Percentiles rank a stretch among this genome's conserved stretches.
Conservation (phyloP, 2,329 filamentous ascomycete genomes). For the Penicillium sp. region DNA sequence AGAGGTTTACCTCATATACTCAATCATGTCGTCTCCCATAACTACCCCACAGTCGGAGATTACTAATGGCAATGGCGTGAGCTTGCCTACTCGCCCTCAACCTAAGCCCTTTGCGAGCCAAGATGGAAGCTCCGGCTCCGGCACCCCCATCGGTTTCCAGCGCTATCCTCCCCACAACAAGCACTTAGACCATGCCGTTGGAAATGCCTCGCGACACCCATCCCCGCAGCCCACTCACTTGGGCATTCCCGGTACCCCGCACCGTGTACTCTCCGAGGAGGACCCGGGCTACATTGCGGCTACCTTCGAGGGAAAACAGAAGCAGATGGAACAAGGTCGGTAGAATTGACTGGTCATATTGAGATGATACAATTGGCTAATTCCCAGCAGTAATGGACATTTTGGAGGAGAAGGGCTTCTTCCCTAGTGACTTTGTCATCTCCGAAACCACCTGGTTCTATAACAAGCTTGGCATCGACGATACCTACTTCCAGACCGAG, state of each 20-base stretch:
- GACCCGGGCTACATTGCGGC: constrained; percentile 93
- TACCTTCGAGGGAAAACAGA: constrained; percentile 85
- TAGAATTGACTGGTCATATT: constrained; percentile 4
- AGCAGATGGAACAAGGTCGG: constrained; percentile 81
- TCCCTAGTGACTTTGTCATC: constrained; percentile 78
- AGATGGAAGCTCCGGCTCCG: constrained; percentile 38
- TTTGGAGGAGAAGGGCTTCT: constrained; percentile 77
- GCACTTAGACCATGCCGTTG: constrained; percentile 55
- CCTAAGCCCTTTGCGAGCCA: constrained; percentile 35
- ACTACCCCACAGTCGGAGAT: constrained; percentile 28
- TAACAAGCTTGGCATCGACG: constrained; percentile 93
- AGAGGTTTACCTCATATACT: constrained; percentile 16
- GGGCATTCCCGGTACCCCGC: constrained; percentile 67
- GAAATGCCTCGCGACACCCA: constrained; percentile 62
- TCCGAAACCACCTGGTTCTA: constrained; percentile 95
- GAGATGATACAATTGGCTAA: background rate
- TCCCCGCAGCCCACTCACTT: constrained; percentile 88
- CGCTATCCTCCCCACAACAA: constrained; percentile 52
- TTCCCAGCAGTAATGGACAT: constrained; percentile 67
- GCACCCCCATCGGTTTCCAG: constrained; percentile 45
- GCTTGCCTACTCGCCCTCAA: constrained; percentile 28
- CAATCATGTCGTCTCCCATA: constrained; percentile 32
- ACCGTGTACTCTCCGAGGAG: constrained; percentile 77
- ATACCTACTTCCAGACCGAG: constrained; percentile 96
- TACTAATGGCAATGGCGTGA: constrained; percentile 22